phyloP scores from a whole-genome alignment of 345 rosid genomes.

The Eucalyptus victrix region DNA sequence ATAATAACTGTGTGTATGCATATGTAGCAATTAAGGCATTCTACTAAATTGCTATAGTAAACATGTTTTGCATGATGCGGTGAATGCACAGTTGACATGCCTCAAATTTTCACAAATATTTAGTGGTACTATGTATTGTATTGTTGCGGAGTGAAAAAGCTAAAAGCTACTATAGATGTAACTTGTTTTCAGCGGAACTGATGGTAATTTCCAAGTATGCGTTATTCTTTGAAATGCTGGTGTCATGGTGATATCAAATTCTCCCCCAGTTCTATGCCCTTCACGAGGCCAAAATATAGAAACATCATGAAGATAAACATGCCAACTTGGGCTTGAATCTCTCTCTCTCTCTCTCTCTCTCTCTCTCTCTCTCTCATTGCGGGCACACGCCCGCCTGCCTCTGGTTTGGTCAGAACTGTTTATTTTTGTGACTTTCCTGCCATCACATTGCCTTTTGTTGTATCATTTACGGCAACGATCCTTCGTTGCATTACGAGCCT shows the following conservation, averaged over 20 bases:
- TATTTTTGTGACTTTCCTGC: background rate
- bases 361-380: background rate
- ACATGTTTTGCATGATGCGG: background rate
- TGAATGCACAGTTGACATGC: background rate
- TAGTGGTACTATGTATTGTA: background rate
- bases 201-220: background rate
- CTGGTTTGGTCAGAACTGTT: background rate
- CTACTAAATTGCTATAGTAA: background rate
- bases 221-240: background rate
- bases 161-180: background rate
- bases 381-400: background rate
- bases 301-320: background rate
- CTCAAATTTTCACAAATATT: background rate
- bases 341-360: background rate
- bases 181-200: background rate
- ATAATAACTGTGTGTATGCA: background rate
- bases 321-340: background rate
- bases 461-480: background rate
- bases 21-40: background rate
- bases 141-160: background rate
- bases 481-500: background rate
- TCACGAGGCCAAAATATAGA: background rate
- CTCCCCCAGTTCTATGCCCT: background rate
- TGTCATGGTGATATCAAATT: background rate
- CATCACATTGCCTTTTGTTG: background rate